phyloP scores from a whole-genome alignment of 768 basidiomycete genomes.

The Leccinum subtestaceum region DNA sequence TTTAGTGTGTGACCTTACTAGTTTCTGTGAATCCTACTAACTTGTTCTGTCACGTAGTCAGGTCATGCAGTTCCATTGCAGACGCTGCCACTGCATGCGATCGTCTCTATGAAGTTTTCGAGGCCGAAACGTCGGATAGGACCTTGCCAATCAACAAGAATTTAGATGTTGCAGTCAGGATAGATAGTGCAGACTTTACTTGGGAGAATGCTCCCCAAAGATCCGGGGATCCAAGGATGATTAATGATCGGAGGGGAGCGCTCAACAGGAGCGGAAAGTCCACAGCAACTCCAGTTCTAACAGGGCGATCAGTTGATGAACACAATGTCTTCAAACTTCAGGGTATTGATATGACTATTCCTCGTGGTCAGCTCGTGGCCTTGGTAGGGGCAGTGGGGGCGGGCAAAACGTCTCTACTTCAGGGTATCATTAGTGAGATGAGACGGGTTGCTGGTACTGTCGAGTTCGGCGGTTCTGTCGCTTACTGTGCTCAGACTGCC shows the following conservation, averaged over 20 bases:
- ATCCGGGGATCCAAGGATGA: constrained; percentile 53
- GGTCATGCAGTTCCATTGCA: constrained; percentile 12
- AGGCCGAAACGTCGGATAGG: constrained; percentile 72
- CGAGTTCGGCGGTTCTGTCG: constrained; percentile 71
- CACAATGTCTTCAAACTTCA: constrained; percentile 56
- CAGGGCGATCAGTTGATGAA: constrained; percentile 34
- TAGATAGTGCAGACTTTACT: constrained; percentile 70
- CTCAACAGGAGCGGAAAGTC: constrained; percentile 28
- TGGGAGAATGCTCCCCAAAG: constrained; percentile 67
- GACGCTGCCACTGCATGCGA: constrained; percentile 76
- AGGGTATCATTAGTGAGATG: constrained; percentile 85
- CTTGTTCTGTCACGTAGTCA: too few relatives aligned
- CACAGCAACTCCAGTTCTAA: constrained; percentile 17
- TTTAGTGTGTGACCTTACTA: too few relatives aligned
- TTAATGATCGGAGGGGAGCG: constrained; percentile 72
- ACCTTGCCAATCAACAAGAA: constrained; percentile 51
- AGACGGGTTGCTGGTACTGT: constrained; percentile 61
- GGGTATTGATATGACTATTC: constrained; percentile 64
- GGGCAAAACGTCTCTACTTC: constrained; percentile 60
- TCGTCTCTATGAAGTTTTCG: constrained; percentile 78
- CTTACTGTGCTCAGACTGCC: constrained; percentile 82
- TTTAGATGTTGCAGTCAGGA: constrained; percentile 61
- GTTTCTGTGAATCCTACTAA: too few relatives aligned
- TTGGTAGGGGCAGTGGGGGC: constrained; percentile 74
- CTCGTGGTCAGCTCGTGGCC: constrained; percentile 75